Base-by-base conservation (phyloP, 2,329 filamentous ascomycete genomes). In the Cladosporium sp. region DNA sequence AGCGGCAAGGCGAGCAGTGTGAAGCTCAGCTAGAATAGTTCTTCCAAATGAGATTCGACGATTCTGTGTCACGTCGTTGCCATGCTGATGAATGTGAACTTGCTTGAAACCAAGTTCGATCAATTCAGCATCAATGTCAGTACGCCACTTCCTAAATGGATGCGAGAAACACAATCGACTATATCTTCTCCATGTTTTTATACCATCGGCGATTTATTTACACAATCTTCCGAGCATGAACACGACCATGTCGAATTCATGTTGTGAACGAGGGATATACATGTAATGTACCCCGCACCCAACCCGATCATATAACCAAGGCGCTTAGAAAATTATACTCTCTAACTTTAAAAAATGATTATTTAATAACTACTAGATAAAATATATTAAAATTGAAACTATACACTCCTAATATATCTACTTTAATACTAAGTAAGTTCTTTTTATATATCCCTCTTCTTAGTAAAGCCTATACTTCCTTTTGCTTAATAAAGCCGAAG, bases 1-100 rank as follows among this genome's bases (percentile, higher is more conserved):
- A 64, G 38, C 32, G 67, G 62, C 8, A 68, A 65, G 28, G 65
- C 67, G 6, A 47, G 51, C 12, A 52, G 52, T 26, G 61, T 64
- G 8, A 64, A 65, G 47, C n/a, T 65, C 28, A 54, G 26, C 36
- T 55, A 63, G 60, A 26, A 2, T 14, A 30, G 2, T 12, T 26
- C n/a, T 30, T 1, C 1, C 12, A 10, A 38, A 51, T 18, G 24
- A 14, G 28, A 34, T n/a, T 36, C 15, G 26, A 47, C 44, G 51
- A 30, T 10, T 54, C 15, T 14, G 32, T 12, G 7, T n/a, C 18
- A n/a, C 28, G 3, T 32, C 15, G 10, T 21, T n/a, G 51, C 4
- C 24, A n/a, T 32, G 15, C 7, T 15, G 8, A 4, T 21, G n/a
- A 24, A 3, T 21, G 4, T 21, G n/a, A 24, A 3, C 11, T 3